Conservation (phyloP, 1,139 yeast species). For the Suhomyces guaymorum region DNA sequence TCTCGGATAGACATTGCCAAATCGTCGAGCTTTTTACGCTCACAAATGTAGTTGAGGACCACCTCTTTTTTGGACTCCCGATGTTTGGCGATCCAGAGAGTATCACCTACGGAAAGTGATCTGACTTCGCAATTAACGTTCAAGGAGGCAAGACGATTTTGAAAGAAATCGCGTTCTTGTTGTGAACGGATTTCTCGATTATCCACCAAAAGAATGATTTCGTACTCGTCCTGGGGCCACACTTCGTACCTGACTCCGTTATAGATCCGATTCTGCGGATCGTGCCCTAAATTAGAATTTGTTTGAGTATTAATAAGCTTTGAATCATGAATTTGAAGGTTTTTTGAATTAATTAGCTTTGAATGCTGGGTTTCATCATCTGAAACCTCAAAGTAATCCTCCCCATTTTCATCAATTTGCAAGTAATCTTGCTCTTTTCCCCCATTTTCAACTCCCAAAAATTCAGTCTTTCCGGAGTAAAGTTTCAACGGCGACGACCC, state of each 20-base stretch:
- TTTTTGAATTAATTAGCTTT: too few species aligned
- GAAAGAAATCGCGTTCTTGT: slow-evolving; percentile 65
- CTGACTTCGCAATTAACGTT: slow-evolving; percentile 54
- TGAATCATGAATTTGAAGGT: too few species aligned
- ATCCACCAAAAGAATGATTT: slow-evolving; percentile 67
- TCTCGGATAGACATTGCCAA: slow-evolving; percentile 79
- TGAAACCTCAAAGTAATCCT: too few species aligned
- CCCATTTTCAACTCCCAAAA: too few species aligned
- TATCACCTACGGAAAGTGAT: slow-evolving; percentile 76
- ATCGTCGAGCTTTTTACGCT: slow-evolving; percentile 88
- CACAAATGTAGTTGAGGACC: slow-evolving; percentile 77
- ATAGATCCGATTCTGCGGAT: slow-evolving; percentile 23
- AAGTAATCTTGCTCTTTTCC: too few species aligned
- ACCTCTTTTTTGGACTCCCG: slow-evolving; percentile 58
- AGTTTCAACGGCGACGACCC: slow-evolving; percentile 3
- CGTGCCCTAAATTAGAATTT: too few species aligned
- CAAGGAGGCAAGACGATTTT: slow-evolving; percentile 49
- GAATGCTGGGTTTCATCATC: too few species aligned
- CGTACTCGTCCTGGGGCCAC: slow-evolving; percentile 49
- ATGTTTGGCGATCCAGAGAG: slow-evolving; percentile 82
- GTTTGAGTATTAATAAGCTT: too few species aligned
- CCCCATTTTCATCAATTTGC: too few species aligned
- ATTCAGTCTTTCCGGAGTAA: too few species aligned
- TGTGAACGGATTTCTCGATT: slow-evolving; percentile 73
- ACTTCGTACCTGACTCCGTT: slow-evolving; percentile 35